Evolutionary conservation across 2,329 filamentous ascomycete species (phyloP), one percentile per base, ranked within the genome.

Genomic region (Exophiala xenobiotica): DNA sequence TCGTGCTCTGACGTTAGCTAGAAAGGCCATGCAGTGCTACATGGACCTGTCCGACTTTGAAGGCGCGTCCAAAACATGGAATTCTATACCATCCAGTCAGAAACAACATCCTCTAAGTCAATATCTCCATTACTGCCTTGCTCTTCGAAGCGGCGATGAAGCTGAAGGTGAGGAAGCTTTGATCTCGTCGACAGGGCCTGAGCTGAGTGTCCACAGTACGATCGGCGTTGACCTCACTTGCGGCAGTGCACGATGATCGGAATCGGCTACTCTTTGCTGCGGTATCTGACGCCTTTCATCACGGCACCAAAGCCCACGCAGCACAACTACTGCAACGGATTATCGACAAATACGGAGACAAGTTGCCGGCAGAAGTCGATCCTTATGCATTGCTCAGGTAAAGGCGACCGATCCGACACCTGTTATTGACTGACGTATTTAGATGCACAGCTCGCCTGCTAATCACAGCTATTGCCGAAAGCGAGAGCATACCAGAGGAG

Each of bases 191-290:
- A 11, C n/a, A 23, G 33, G 11, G 2, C 23, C 31, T 9, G 37
- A 22, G 16, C 16, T 42, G 11, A 27, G 14, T 1, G 4, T 19
- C 18, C n/a, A 6, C 35, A 58, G 56, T 27, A 33, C 33, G 35
- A 40, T 53, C 49, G 3, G 47, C 53, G 12, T 43, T 56, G 6
- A 45, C 22, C 6, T 53, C 56, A n/a, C 43, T 59, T 9, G 51
- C 54, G n/a, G 29, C 35, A 3, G 24, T 43, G n/a, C 56, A 56
- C 22, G 52, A 51, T 35, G 65, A 72, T 1, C 75, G 78, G 18
- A 78, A 84, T 16, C 81, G 82, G 11, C 80, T 90, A 37, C 74
- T 96, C 1, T 90, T 91, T 58, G 87, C 89, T 1, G 96, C 90
- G 61, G 81, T 89, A 18, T 72, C 89, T 22, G 89, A 95, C 66